Evolutionary conservation across 768 basidiomycete genomes (phyloP).

Genomic region (Auriscalpium microsporum): DNA sequence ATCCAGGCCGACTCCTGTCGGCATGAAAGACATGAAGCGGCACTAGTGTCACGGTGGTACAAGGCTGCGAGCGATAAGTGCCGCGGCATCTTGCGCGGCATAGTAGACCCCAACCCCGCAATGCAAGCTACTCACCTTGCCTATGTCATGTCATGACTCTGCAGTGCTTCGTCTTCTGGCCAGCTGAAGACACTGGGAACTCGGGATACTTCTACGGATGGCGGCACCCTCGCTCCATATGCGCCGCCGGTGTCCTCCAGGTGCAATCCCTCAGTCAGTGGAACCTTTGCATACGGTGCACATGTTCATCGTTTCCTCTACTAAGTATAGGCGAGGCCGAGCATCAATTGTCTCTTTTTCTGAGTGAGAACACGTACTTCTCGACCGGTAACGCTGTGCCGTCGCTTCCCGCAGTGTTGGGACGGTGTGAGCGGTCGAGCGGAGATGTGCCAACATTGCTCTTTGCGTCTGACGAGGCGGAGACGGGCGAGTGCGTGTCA

Average conservation of each 20-base stretch:
- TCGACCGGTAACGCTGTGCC: neutral
- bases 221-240: slow-evolving; percentile 6
- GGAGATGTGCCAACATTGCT: neutral
- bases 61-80: too few relatives aligned
- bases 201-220: slow-evolving; percentile 13
- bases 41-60: too few relatives aligned
- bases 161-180: slow-evolving; percentile 10
- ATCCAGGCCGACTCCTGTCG: too few relatives aligned
- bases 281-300: neutral
- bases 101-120: too few relatives aligned
- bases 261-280: slow-evolving; percentile 5
- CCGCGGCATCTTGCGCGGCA: too few relatives aligned
- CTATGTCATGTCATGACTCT: slow-evolving; percentile 7
- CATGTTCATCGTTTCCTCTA: neutral
- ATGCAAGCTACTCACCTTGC: too few relatives aligned
- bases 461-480: neutral
- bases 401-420: neutral
- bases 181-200: slow-evolving; percentile 8
- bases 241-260: slow-evolving; percentile 10
- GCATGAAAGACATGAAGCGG: too few relatives aligned
- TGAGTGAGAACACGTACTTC: neutral
- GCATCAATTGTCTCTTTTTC: neutral
- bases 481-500: neutral
- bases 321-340: slow-evolving; percentile 2
- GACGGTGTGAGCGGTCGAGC: neutral